Evolutionary conservation across 257 asterid genomes (phyloP), one percentile per base, ranked within the genome.

Genomic region (Agastache rugosa): DNA sequence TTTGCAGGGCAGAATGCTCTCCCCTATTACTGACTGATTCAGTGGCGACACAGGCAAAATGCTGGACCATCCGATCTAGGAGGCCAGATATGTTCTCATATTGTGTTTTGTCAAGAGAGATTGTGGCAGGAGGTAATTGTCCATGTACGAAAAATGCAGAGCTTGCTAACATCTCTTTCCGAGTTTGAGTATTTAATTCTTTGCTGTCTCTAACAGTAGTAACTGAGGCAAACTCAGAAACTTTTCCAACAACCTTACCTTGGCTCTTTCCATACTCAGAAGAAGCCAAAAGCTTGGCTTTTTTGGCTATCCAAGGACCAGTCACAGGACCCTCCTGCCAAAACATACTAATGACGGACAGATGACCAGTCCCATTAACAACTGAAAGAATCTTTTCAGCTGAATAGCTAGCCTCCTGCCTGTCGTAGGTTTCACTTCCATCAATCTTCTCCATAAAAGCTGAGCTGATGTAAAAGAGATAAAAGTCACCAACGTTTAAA

Each of bases 281-380:
- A 70, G 95, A 86, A 76, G 96, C 96, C 67, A 91, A 82, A 69
- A 79, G 83, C 79, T 87, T 92, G 51, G 97, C 99, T 74, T 82
- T 89, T 84, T 83, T 85, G 41, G 93, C 90, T 77, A 92, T 86
- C 97, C 90, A 89, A 78, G 96, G 93, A 73, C 93, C 96, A 73
- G 96, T 86, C 55, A 72, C 80, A 53, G 87, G 78, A 84, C 84
- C 82, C 67, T 87, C 93, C 85, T 84, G 94, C 99, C 96, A 89
- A 81, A 80, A 75, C 86, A 91, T 78, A 77, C 92, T 85, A 79
- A 92, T 71, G 62, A 81, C 85, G 71, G 97, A 88, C 78, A 73
- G 82, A 72, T 69, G 47, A 62, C 83, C 78, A 54, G 85, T 79
- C 77, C 77, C 75, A 75, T 82, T 82, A 61, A 79, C 86, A 64